A percentile compares a stretch with the other conserved stretches of the same genome.
Conservation (phyloP, 495 filamentous ascomycete species). For the Podospora pseudoanserina region DNA sequence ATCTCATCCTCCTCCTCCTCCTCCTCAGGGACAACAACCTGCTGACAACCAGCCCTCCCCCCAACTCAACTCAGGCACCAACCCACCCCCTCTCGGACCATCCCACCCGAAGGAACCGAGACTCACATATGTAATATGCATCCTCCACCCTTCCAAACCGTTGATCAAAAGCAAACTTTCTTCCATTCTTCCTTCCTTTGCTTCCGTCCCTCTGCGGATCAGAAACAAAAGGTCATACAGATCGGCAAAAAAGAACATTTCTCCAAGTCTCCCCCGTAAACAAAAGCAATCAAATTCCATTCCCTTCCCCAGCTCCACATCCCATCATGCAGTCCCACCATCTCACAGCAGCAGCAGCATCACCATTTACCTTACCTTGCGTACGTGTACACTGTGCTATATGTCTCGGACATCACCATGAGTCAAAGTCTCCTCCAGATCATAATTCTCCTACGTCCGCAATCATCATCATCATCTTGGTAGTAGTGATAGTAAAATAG, state of each 20-base stretch:
- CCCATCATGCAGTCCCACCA: neutral
- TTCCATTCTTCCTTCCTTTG: too few species aligned
- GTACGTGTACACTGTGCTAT: neutral
- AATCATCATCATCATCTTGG: neutral
- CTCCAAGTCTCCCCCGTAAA: neutral
- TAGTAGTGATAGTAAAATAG: too few species aligned
- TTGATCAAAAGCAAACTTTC: neutral
- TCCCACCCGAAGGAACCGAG: neutral
- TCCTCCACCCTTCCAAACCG: neutral
- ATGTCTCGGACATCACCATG: neutral
- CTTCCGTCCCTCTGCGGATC: neutral
- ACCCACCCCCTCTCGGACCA: neutral
- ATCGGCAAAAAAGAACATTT: neutral
- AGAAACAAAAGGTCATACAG: neutral
- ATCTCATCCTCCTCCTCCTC: neutral
- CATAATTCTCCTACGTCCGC: neutral
- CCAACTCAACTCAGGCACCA: neutral
- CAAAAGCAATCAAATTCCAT: neutral
- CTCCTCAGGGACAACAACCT: neutral
- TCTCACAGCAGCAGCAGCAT: neutral
- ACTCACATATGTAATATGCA: neutral
- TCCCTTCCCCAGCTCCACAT: neutral
- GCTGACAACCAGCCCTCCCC: neutral
- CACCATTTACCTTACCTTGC: neutral
- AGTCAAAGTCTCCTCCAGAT: neutral